phyloP scores from a whole-genome alignment of 306 rosid genomes.

The Vigna angularis region DNA sequence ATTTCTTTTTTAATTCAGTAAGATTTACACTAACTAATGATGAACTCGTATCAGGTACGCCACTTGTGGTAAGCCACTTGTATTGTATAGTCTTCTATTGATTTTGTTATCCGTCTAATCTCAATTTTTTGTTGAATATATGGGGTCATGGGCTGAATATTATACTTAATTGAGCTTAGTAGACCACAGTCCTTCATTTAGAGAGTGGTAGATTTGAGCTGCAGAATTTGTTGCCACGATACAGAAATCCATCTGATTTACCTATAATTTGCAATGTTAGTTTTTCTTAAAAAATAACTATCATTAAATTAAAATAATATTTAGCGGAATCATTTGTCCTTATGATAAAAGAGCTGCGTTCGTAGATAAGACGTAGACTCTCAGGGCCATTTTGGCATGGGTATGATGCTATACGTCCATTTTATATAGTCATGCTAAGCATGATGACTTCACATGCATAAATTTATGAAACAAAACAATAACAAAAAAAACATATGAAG shows the following conservation, averaged over 20 bases:
- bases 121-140: background rate
- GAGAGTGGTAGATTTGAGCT: background rate
- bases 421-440: no score
- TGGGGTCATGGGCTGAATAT: background rate
- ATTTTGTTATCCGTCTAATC: background rate
- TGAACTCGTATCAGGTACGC: background rate
- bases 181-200: slow-evolving; percentile 1
- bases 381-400: background rate
- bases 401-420: background rate
- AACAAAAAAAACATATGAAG: no score
- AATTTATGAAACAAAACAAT: no score
- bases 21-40: slow-evolving; percentile 19
- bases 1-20: slow-evolving; percentile 21
- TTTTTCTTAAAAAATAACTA: background rate
- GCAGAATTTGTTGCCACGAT: slow-evolving; percentile 2
- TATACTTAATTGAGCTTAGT: slow-evolving; percentile 10
- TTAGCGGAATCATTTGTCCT: background rate
- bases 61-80: background rate
- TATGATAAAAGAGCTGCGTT: background rate
- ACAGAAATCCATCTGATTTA: slow-evolving; percentile 12
- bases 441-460: no score
- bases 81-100: background rate
- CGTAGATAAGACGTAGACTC: no score
- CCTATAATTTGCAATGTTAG: background rate
- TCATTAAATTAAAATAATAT: background rate